Evolutionary conservation across 1,284 basidiomycete genomes (phyloP).

Genomic region (Hemileia vastatrix): DNA sequence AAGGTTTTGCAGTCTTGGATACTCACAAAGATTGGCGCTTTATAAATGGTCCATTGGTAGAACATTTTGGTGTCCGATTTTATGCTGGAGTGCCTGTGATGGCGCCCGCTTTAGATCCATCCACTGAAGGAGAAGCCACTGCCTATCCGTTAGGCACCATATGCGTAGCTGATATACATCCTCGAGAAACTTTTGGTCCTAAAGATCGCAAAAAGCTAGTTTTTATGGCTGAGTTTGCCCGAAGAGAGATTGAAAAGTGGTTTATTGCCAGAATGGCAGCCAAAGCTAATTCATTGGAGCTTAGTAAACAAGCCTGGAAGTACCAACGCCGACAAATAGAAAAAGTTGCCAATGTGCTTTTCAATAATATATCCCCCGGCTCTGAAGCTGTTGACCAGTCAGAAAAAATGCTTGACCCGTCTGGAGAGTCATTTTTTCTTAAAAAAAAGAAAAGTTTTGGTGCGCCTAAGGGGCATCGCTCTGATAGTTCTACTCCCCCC

Average conservation of each 20-base stretch:
- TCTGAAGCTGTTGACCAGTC: conserved; percentile 2
- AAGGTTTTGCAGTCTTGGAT: not conserved
- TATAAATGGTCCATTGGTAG: conserved; percentile 5
- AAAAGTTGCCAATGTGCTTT: not conserved
- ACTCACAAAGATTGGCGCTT: conserved; percentile 16
- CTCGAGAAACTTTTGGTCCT: conserved; percentile 29
- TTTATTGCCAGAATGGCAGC: conserved; percentile 20
- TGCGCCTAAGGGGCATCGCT: not conserved
- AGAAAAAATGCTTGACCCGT: conserved; percentile 1
- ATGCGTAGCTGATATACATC: conserved; percentile 35
- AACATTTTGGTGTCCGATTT: conserved; percentile 11
- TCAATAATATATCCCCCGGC: not conserved
- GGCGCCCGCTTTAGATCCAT: conserved; percentile 20
- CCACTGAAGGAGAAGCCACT: conserved; percentile 14
- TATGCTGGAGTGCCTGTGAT: conserved; percentile 25
- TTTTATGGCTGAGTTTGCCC: conserved; percentile 26
- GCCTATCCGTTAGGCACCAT: conserved; percentile 34
- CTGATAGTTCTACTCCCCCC: conserved; percentile 1
- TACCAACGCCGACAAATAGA: conserved; percentile 1
- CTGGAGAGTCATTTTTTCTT: not conserved
- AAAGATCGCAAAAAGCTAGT: conserved; percentile 33
- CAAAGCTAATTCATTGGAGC: conserved; percentile 3
- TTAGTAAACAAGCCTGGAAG: conserved; percentile 1
- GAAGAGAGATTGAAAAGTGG: conserved; percentile 29
- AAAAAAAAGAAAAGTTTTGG: not conserved